Base-by-base conservation (phyloP, 805 yeast genomes). In the Nakazawaea siamensis region DNA sequence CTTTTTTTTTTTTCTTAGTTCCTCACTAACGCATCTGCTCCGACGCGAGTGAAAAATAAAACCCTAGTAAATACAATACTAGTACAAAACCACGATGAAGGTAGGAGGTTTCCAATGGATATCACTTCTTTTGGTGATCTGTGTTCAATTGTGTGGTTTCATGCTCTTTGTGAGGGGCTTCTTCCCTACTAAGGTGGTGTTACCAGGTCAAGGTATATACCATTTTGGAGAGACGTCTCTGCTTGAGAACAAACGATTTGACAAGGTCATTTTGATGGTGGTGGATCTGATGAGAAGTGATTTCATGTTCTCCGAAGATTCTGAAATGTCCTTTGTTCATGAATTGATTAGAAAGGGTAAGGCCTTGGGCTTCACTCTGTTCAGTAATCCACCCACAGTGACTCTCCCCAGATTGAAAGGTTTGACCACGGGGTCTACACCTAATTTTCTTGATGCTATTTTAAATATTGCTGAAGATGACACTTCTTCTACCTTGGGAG, bases 261-360 rank as follows among this genome's bases (percentile, higher is more conserved):
- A 75, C 33, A 79, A 75, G 46, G 55, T 87, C 15, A 73, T 92
- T 0, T 54, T 92, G 16, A 77, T 92, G 73, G 90, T 92, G 2
- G 80, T 92, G 8, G 99, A 92, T 58, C 98, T 98, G 2, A 61
- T 92, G 62, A 62, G 99, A 43, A 68, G 92, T 14, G 99, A 92
- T 52, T 90, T 88, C 53, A 56, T 87, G 56, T 90, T 73, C 49
- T 69, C 82, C 2, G 60, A 70, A 11, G 48, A 58, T 2, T 85
- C 96, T 0, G 50, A 70, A 7, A 84, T 92, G 82, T 27, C 49
- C 0, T 74, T 71, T 48, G 69, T 82, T 0, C 97, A 90, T 44
- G 43, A 57, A 2, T 57, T 88, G 38, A 60, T 90, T 7, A 67
- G 71, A 34, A 45, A 64, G 0, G 94, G 94, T 9, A 47, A 66